A percentile compares a stretch with the other conserved stretches of the same genome.
Evolutionary conservation across 495 filamentous ascomycete genomes (phyloP).

Genomic region (Wilcoxina mikolae): DNA sequence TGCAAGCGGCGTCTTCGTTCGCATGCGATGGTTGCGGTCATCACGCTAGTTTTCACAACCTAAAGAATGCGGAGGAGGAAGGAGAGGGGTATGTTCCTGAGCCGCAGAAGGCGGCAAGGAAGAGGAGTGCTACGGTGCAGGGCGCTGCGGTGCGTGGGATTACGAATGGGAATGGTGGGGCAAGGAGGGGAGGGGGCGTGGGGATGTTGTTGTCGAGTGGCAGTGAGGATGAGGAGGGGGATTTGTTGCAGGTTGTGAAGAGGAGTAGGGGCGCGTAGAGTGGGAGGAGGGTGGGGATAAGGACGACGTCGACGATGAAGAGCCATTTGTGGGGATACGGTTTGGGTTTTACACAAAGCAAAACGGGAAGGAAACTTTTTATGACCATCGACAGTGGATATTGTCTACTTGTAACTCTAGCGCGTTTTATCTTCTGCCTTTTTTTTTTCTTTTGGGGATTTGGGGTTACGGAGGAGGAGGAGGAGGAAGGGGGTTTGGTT

Average conservation of each 20-base stretch:
- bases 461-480: too few species aligned
- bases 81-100: background rate
- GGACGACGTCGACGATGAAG: too few species aligned
- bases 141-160: too few species aligned
- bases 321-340: too few species aligned
- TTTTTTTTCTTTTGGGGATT: too few species aligned
- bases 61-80: slow-evolving; percentile 40
- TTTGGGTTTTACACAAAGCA: too few species aligned
- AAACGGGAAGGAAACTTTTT: too few species aligned
- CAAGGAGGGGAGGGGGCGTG: background rate
- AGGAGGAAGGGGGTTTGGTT: too few species aligned
- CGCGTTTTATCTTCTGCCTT: too few species aligned
- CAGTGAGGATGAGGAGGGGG: background rate
- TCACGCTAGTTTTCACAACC: slow-evolving; percentile 40
- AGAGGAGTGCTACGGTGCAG: background rate
- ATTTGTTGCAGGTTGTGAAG: slow-evolving; percentile 1
- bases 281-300: background rate
- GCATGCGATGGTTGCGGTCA: slow-evolving; percentile 43
- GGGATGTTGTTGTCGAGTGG: background rate
- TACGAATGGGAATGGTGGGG: background rate
- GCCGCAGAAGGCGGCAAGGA: background rate
- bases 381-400: too few species aligned
- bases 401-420: too few species aligned
- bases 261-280: background rate
- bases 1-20: slow-evolving; percentile 39